These are phyloP conservation scores for Marasmius sp. DNA, from an alignment of 1,284 basidiomycete genomes.

Conservation along the genomic window DNA sequence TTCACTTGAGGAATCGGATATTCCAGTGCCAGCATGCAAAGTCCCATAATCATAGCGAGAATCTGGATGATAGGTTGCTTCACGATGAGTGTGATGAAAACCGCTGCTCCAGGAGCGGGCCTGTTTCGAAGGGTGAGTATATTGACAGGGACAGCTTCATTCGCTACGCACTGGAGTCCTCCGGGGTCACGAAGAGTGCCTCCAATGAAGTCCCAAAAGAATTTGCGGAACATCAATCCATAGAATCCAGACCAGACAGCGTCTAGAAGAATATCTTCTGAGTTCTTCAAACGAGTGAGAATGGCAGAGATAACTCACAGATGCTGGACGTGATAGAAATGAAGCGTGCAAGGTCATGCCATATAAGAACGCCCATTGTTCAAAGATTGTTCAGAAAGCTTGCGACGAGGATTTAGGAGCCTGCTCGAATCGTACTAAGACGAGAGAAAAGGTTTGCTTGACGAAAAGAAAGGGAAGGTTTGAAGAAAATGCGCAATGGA, in stretches of 20 bases:
- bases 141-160: background rate
- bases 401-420: constrained; percentile 18
- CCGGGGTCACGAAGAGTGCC: constrained; percentile 72
- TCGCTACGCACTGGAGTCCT: constrained; percentile 71
- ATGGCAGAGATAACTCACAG: constrained; percentile 54
- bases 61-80: constrained; percentile 73
- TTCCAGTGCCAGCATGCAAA: constrained; percentile 65
- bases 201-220: constrained; percentile 85
- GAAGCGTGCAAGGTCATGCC: constrained; percentile 77
- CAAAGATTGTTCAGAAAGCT: constrained; percentile 14
- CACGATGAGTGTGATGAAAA: constrained; percentile 75
- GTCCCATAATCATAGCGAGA: constrained; percentile 57
- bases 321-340: constrained; percentile 70
- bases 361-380: constrained; percentile 79
- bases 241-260: constrained; percentile 78
- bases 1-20: constrained; percentile 63
- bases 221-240: constrained; percentile 83
- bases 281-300: constrained; percentile 10
- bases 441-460: constrained; percentile 16
- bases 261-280: constrained; percentile 42
- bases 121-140: constrained; percentile 33
- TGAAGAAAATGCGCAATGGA: constrained; percentile 27
- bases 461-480: constrained; percentile 15
- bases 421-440: constrained; percentile 22
- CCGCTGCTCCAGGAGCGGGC: constrained; percentile 56